Conservation (phyloP, 768 basidiomycete genomes). For the Postia placenta region DNA sequence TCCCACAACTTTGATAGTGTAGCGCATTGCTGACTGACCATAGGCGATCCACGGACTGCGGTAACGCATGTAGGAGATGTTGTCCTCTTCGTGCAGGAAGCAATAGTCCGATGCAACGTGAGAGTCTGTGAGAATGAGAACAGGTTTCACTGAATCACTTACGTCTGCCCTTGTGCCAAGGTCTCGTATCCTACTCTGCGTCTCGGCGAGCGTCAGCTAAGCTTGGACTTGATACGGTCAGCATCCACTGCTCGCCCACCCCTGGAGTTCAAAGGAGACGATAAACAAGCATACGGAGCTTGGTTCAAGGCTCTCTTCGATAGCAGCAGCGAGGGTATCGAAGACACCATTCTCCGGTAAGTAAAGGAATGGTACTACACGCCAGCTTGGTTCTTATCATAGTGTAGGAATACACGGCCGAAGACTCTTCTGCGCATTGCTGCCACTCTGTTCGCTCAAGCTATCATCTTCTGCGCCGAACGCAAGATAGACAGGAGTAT, state of each 20-base stretch:
- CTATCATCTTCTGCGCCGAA: constrained; percentile 41
- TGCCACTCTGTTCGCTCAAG: constrained; percentile 59
- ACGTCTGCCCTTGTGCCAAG: constrained; percentile 25
- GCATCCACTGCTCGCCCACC: constrained; percentile 37
- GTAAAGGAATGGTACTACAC: not conserved
- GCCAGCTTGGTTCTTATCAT: not conserved
- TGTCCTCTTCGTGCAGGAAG: constrained; percentile 68
- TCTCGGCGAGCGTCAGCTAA: constrained; percentile 39
- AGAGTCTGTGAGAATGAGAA: constrained; percentile 10
- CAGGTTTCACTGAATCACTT: not conserved
- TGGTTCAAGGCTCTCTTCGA: constrained; percentile 84
- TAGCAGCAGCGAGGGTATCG: constrained; percentile 72
- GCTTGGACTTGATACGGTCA: constrained; percentile 43
- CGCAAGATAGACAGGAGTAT: constrained; percentile 62
- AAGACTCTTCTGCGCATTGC: constrained; percentile 62
- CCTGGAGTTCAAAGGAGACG: constrained; percentile 26
- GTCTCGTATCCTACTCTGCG: constrained; percentile 43
- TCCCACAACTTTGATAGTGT: constrained; percentile 8
- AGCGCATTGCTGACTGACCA: not conserved
- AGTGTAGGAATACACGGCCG: constrained; percentile 59
- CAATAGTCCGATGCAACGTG: constrained; percentile 61
- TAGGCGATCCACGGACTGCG: constrained; percentile 82
- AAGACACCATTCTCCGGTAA: constrained; percentile 58
- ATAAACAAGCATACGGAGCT: constrained; percentile 25
- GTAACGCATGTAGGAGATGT: constrained; percentile 73